Conservation (phyloP, 208 protist species). For the Angomonas ambiguus region DNA sequence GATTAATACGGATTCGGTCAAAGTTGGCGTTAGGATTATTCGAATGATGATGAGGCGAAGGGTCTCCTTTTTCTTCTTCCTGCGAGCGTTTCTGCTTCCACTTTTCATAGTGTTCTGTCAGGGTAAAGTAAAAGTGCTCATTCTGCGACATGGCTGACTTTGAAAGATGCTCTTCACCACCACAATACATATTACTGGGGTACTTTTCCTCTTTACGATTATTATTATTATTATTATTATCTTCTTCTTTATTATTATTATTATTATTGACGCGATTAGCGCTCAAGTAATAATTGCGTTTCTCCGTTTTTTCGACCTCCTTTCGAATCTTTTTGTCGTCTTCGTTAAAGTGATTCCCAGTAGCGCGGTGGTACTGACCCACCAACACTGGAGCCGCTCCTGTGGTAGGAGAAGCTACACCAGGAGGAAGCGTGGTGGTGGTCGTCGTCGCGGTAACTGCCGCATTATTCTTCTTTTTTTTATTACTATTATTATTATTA, state of each 20-base stretch:
- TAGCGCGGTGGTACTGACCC: background rate
- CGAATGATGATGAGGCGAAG: background rate
- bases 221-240: background rate
- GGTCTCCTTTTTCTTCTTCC: background rate
- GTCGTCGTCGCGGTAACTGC: too few species aligned
- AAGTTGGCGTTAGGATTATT: background rate
- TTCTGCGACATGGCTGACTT: conserved; percentile 21
- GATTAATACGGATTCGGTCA: conserved; percentile 6
- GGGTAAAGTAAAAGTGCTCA: conserved; percentile 23
- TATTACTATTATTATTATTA: too few species aligned
- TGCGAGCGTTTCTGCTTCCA: conserved; percentile 29
- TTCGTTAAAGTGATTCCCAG: background rate
- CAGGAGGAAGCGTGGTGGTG: background rate
- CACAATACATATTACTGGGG: conserved; percentile 38
- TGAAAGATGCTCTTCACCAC: conserved; percentile 34
- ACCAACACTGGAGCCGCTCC: background rate
- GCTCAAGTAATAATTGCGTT: background rate
- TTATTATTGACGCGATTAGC: background rate
- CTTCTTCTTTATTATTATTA: conserved; percentile 4
- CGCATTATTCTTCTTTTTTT: too few species aligned
- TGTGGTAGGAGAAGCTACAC: background rate
- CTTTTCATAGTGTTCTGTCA: conserved; percentile 27
- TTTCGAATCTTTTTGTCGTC: background rate
- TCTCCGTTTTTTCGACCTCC: background rate
- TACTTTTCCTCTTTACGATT: conserved; percentile 1